phyloP scores from a whole-genome alignment of 139 green algal species.

The Asterochloris erici region DNA sequence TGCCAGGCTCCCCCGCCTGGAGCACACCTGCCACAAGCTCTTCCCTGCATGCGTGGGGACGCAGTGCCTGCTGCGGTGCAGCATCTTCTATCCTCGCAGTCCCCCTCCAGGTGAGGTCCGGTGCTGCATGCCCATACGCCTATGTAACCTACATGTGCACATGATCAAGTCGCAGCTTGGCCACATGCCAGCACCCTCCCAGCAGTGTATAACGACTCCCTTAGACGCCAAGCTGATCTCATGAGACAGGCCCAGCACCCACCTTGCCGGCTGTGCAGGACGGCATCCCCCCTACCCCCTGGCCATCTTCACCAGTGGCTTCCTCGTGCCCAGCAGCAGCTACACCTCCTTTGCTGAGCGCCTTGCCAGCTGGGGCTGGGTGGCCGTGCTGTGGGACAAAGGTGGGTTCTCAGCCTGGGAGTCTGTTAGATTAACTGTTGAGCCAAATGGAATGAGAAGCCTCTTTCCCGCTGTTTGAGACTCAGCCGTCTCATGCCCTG shows the following conservation, averaged over 20 bases:
- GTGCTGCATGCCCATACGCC: too few species aligned
- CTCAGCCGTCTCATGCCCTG: not conserved
- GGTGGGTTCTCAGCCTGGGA: not conserved
- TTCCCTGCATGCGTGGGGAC: constrained; percentile 65
- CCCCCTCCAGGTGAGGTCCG: too few species aligned
- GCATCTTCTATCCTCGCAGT: constrained; percentile 55
- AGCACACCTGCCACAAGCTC: constrained; percentile 73
- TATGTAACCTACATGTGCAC: too few species aligned
- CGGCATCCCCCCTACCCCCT: constrained; percentile 74
- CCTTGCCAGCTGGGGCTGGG: constrained; percentile 51
- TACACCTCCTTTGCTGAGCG: constrained; percentile 65
- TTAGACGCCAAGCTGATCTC: too few species aligned
- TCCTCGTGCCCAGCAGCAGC: constrained; percentile 63
- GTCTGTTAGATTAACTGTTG: too few species aligned
- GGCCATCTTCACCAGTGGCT: constrained; percentile 80
- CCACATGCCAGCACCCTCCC: too few species aligned
- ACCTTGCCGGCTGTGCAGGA: constrained; percentile 13
- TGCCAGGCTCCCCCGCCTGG: constrained; percentile 58
- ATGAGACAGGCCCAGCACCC: too few species aligned
- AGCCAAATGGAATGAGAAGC: too few species aligned
- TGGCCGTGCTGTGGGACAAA: constrained; percentile 58
- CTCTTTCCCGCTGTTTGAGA: too few species aligned
- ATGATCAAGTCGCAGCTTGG: too few species aligned
- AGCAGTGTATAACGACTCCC: too few species aligned
- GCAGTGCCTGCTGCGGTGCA: constrained; percentile 60